phyloP scores from a whole-genome alignment of 169 alveolate genomes.

The Cryptosporidium xiaoi region DNA sequence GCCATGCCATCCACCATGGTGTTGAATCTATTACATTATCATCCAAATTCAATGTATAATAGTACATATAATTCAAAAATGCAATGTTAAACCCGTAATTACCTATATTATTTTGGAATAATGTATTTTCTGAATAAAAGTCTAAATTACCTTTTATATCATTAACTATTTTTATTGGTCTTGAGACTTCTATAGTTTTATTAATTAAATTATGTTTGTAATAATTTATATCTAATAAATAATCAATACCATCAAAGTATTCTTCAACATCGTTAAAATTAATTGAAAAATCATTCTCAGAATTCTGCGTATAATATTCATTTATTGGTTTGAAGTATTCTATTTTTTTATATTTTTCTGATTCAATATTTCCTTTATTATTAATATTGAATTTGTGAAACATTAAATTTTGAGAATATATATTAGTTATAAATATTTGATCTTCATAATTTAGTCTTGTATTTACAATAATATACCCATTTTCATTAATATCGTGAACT shows the following conservation, averaged over 20 bases:
- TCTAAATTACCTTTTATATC: slow-evolving; percentile 37
- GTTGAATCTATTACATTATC: slow-evolving; percentile 24
- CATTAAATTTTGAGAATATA: neutral
- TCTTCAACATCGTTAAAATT: slow-evolving; percentile 9
- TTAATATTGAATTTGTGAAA: neutral
- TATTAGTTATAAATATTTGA: slow-evolving; percentile 2
- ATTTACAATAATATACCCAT: neutral
- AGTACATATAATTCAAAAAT: slow-evolving; percentile 36
- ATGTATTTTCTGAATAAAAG: neutral
- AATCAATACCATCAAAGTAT: neutral
- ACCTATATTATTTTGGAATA: slow-evolving; percentile 35
- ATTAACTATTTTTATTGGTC: neutral
- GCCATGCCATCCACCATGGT: slow-evolving; percentile 75
- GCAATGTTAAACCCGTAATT: slow-evolving; percentile 60
- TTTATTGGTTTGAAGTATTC: neutral
- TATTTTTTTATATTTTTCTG: neutral
- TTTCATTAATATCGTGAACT: neutral
- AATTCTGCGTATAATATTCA: slow-evolving; percentile 1
- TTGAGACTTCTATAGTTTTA: slow-evolving; percentile 12
- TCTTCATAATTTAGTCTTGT: slow-evolving; percentile 17
- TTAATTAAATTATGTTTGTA: neutral
- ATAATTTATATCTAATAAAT: too few relatives aligned
- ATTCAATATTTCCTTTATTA: neutral
- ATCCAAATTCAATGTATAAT: slow-evolving; percentile 34
- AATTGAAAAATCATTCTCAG: neutral